These are phyloP conservation scores for Beauveria asiatica DNA, from an alignment of 2,329 filamentous ascomycete genomes.

Conservation along the genomic window DNA sequence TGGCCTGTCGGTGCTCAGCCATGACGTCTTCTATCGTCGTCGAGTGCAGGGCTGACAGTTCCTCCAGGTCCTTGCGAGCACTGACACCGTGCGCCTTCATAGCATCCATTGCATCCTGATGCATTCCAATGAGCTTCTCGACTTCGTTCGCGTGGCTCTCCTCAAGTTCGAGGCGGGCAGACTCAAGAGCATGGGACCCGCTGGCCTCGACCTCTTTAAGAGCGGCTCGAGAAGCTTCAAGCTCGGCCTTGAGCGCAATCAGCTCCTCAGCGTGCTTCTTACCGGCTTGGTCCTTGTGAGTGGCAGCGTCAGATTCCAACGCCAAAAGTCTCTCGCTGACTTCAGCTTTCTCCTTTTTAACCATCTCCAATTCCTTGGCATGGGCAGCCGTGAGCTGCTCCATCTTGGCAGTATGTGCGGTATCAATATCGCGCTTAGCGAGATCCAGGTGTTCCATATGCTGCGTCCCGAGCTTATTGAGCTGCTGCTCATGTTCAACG, in stretches of 20 bases:
- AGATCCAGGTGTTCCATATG: conserved; percentile 1
- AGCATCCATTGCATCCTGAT: conserved; percentile 33
- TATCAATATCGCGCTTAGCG: not conserved
- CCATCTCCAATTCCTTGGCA: conserved; percentile 26
- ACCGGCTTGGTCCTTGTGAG: conserved; percentile 20
- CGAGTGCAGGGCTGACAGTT: conserved; percentile 28
- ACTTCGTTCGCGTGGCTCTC: conserved; percentile 38
- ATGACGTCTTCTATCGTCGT: conserved; percentile 32
- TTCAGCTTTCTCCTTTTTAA: conserved; percentile 19
- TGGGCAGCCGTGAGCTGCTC: not conserved
- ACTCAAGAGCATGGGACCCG: conserved; percentile 37
- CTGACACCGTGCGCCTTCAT: conserved; percentile 31
- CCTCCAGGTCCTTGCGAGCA: conserved; percentile 35
- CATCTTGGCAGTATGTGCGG: not conserved
- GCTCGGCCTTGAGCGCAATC: conserved; percentile 24
- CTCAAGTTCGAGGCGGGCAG: conserved; percentile 36
- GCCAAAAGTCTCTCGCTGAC: conserved; percentile 24
- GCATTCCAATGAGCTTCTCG: conserved; percentile 35
- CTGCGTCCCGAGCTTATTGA: not conserved
- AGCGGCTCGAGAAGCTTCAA: conserved; percentile 33
- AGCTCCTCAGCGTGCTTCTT: conserved; percentile 28
- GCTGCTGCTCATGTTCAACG: not conserved
- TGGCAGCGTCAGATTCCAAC: conserved; percentile 14
- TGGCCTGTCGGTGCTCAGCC: conserved; percentile 28
- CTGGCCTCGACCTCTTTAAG: conserved; percentile 36